Evolutionary conservation across 2,329 filamentous ascomycete species (phyloP), one percentile per base, ranked within the genome.

Genomic region (Nigrospora osmanthi): DNA sequence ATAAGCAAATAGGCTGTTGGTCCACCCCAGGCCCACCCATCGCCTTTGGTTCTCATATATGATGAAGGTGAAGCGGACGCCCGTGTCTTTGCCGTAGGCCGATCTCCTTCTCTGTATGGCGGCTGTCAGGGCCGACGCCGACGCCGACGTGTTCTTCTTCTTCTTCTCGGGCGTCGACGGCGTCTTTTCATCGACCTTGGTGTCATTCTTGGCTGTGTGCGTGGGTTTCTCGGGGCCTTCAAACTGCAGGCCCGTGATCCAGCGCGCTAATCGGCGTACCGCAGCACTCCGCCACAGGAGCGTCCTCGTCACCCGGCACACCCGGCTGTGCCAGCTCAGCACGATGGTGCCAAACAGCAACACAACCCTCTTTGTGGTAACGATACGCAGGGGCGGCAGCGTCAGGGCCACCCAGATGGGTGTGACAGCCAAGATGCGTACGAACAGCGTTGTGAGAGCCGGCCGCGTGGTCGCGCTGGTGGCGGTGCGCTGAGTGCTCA

Each of bases 21-120:
- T 97, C 90, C 93, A 98, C 0, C 93, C 93, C 12, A 98, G 76
- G 1, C 90, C 91, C 4, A 98, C 70, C 93, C 93, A 98, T 43
- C 93, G 80, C 36, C 93, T 80, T 64, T 98, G 93, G 56, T 98
- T 98, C 63, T 98, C 93, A 58, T 90, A 97, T 3, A 98, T 75
- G 40, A 93, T 90, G 51, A 98, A 98, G 0, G 93, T 98, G 58
- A 98, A 98, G 38, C 89, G 87, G 13, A 98, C 87, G 1, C 90
- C 89, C 0, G 89, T 80, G 5, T 85, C 83, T 48, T 73, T 75
- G n/a, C 68, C 65, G 9, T 58, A 40, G 9, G 42, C 40, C 13
- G 31, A 58, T 35, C 57, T 66, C 30, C 60, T 62, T 11, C 62
- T 61, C 46, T 64, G 64, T 4, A 63, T 56, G 9, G 60, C 59